Conservation (phyloP, 176 grass and related monocot species). For the sorghum (Sorghum bicolor) region Sorghum_bicolor_NCBIv3 NC_012872.2:9543501-9544000, state of each 20-base stretch:
- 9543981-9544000: too few relatives aligned
- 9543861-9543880: too few relatives aligned
- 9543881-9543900: too few relatives aligned
- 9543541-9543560: slow-evolving; percentile 6
- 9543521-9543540: neutral
- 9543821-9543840: too few relatives aligned
- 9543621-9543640: neutral
- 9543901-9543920: too few relatives aligned
- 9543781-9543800: neutral
- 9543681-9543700: neutral
- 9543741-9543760: neutral
- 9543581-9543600: neutral
- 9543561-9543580: neutral
- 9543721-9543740: neutral
- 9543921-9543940: too few relatives aligned
- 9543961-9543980: too few relatives aligned
- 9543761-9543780: neutral
- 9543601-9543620: neutral
- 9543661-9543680: neutral
- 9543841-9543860: too few relatives aligned
- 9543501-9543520: slow-evolving; percentile 63
- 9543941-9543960: too few relatives aligned
- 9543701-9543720: neutral
- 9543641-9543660: neutral
- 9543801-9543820: neutral